These are phyloP conservation scores for Medicago ruthenica DNA, from an alignment of 306 rosid genomes.

Conservation along the genomic window DNA sequence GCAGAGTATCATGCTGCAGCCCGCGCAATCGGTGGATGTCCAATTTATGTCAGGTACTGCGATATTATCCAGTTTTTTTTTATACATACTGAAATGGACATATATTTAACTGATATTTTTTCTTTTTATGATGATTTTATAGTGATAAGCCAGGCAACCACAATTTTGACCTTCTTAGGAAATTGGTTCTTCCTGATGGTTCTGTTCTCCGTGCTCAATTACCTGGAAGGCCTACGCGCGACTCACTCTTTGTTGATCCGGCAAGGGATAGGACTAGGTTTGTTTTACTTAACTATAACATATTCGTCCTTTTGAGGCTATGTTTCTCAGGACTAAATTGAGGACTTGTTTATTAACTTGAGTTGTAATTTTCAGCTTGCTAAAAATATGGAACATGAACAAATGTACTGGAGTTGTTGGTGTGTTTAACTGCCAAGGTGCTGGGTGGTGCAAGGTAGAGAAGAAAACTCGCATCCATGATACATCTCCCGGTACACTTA, in stretches of 20 bases:
- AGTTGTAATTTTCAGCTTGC: slow-evolving; percentile 67
- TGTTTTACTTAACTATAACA: slow-evolving; percentile 7
- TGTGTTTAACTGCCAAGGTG: slow-evolving; percentile 97
- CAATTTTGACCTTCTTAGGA: slow-evolving; percentile 88
- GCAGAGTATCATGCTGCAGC: slow-evolving; percentile 98
- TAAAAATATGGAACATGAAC: slow-evolving; percentile 96
- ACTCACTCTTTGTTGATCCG: slow-evolving; percentile 85
- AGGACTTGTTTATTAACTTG: neutral
- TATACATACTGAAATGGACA: neutral
- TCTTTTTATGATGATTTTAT: slow-evolving; percentile 10
- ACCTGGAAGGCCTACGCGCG: slow-evolving; percentile 94
- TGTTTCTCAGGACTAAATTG: slow-evolving; percentile 12
- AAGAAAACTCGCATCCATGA: slow-evolving; percentile 88
- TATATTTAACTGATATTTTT: neutral
- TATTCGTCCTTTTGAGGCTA: neutral
- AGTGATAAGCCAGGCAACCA: slow-evolving; percentile 97
- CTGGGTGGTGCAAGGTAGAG: slow-evolving; percentile 91
- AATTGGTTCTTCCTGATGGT: slow-evolving; percentile 93
- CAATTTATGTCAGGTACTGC: slow-evolving; percentile 88
- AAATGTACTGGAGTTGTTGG: slow-evolving; percentile 92
- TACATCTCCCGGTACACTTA: slow-evolving; percentile 76
- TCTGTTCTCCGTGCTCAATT: slow-evolving; percentile 89
- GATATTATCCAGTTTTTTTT: neutral
- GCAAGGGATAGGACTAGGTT: slow-evolving; percentile 92
- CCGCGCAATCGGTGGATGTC: slow-evolving; percentile 95